phyloP scores from a whole-genome alignment of 2,329 filamentous ascomycete species.

The Aspergillus glaucus region DNA sequence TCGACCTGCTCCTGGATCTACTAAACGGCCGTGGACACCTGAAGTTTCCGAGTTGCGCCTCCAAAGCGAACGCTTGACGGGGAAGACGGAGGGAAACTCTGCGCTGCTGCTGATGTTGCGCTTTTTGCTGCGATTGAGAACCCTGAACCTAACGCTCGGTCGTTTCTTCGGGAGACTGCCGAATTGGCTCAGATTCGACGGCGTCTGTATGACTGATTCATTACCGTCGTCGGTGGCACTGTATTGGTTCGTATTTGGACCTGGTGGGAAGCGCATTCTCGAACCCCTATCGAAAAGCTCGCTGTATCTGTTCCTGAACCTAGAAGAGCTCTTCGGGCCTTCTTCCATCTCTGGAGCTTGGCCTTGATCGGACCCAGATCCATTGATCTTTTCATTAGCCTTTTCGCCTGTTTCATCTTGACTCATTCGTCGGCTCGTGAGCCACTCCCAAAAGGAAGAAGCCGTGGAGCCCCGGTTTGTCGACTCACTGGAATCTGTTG shows the following conservation, averaged over 20 bases:
- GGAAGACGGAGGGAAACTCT: neutral
- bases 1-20: neutral
- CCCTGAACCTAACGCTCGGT: neutral
- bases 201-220: neutral
- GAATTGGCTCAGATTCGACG: neutral
- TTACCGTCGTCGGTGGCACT: neutral
- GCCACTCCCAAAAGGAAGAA: constrained; percentile 15
- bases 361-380: neutral
- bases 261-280: neutral
- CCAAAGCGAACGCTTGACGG: neutral
- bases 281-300: neutral
- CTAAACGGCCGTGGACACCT: neutral
- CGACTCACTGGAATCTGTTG: constrained; percentile 7
- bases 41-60: neutral
- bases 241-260: neutral
- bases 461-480: constrained; percentile 6
- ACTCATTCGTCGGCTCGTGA: constrained; percentile 8
- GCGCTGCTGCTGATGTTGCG: neutral
- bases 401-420: neutral
- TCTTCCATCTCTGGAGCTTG: neutral
- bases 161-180: neutral
- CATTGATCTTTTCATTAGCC: neutral
- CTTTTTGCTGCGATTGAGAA: neutral
- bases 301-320: neutral
- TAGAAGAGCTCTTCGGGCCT: neutral